phyloP scores from a whole-genome alignment of 129 eudicot species.

The Flaveria brownii region DNA sequence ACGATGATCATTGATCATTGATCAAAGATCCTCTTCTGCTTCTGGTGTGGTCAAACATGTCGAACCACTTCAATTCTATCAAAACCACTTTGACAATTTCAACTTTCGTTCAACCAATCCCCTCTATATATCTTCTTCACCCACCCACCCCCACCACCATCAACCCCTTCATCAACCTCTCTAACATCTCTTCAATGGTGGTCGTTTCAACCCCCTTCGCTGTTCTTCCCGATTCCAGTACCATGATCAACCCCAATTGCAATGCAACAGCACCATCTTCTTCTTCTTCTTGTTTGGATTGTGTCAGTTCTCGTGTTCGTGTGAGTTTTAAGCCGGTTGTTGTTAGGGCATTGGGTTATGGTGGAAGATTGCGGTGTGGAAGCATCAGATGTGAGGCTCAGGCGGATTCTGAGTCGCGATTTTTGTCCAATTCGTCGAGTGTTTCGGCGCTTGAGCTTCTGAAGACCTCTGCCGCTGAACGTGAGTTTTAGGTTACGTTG shows the following conservation, averaged over 20 bases:
- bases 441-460: slow-evolving; percentile 63
- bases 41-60: slow-evolving; percentile 26
- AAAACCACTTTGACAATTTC: not conserved
- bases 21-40: not conserved
- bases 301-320: slow-evolving; percentile 24
- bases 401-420: slow-evolving; percentile 13
- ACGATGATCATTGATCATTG: not conserved
- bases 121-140: slow-evolving; percentile 24
- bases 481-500: slow-evolving; percentile 37
- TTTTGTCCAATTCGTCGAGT: slow-evolving; percentile 40
- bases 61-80: not conserved
- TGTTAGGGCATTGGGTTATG: slow-evolving; percentile 10
- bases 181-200: slow-evolving; percentile 31
- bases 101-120: slow-evolving; percentile 27
- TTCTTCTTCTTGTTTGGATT: not conserved
- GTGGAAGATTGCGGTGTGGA: slow-evolving; percentile 22
- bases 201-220: slow-evolving; percentile 37
- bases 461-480: slow-evolving; percentile 65
- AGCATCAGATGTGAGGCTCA: slow-evolving; percentile 48
- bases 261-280: slow-evolving; percentile 21
- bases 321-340: slow-evolving; percentile 12
- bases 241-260: slow-evolving; percentile 15
- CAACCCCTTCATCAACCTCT: no score
- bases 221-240: slow-evolving; percentile 25
- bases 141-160: no score